Evolutionary conservation across 345 rosid species (phyloP).

Genomic region (Salix koriyanagi): DNA sequence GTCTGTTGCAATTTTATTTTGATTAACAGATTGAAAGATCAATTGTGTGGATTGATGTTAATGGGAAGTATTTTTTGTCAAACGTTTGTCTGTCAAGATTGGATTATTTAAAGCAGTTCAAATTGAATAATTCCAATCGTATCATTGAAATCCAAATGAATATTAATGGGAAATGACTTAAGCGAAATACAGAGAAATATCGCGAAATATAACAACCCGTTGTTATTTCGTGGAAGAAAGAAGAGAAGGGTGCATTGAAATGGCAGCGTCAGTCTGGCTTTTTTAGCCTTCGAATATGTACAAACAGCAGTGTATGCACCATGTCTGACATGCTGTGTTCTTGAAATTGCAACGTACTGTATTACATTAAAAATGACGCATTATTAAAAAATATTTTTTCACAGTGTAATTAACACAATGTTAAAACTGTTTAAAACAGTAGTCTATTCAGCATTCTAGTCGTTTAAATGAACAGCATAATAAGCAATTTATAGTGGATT

Average conservation of each 20-base stretch:
- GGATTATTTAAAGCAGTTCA: neutral
- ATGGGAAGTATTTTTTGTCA: slow-evolving; percentile 34
- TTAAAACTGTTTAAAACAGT: no score
- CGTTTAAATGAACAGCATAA: no score
- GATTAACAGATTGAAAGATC: slow-evolving; percentile 30
- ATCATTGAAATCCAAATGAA: slow-evolving; percentile 19
- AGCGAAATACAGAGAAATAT: slow-evolving; percentile 26
- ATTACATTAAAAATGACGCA: no score
- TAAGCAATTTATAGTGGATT: no score
- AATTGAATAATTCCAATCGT: neutral
- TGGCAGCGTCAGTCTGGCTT: slow-evolving; percentile 9
- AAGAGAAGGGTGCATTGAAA: slow-evolving; percentile 10
- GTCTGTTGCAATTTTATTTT: slow-evolving; percentile 42
- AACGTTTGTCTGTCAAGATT: slow-evolving; percentile 13
- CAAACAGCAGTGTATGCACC: no score
- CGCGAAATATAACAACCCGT: slow-evolving; percentile 22
- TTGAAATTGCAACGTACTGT: no score
- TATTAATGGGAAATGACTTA: slow-evolving; percentile 6
- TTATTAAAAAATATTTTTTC: no score
- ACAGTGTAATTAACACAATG: no score
- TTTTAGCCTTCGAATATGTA: no score
- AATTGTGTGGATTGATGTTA: slow-evolving; percentile 50
- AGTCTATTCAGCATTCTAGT: no score
- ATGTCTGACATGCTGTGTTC: no score
- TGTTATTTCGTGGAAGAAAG: slow-evolving; percentile 24